phyloP scores from a whole-genome alignment of 78 protist species.

The Dictyostelium brefeldianum region DNA sequence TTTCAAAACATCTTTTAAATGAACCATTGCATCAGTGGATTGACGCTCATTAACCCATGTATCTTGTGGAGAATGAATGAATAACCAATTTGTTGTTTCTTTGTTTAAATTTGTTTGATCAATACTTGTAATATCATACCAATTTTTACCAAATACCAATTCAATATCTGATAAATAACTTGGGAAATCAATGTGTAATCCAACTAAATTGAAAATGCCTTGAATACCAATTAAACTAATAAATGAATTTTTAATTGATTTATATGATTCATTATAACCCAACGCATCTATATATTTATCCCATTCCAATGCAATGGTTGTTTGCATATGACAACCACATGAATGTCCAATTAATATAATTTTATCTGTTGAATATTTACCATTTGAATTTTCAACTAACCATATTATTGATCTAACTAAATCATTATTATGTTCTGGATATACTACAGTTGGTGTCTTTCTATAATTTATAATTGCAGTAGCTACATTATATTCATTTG shows the following conservation, averaged over 20 bases:
- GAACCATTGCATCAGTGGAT: not conserved
- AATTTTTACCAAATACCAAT: conserved; percentile 23
- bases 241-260: not conserved
- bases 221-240: conserved; percentile 38
- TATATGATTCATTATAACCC: not conserved
- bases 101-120: not conserved
- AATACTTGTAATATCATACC: not conserved
- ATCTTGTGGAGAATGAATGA: conserved; percentile 62
- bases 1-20: not conserved
- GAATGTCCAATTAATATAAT: conserved; percentile 44
- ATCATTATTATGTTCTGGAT: conserved; percentile 59
- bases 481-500: not conserved
- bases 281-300: not conserved
- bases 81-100: not conserved
- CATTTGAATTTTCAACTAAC: conserved; percentile 15
- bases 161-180: not conserved
- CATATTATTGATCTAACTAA: conserved; percentile 4
- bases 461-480: conserved; percentile 59
- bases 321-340: conserved; percentile 53
- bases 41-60: conserved; percentile 35
- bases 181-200: conserved; percentile 31
- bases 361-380: conserved; percentile 6
- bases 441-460: not conserved
- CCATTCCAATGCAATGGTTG: not conserved
- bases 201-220: conserved; percentile 36